phyloP scores from a whole-genome alignment of 768 basidiomycete species.

The Tephrocybe sp. region DNA sequence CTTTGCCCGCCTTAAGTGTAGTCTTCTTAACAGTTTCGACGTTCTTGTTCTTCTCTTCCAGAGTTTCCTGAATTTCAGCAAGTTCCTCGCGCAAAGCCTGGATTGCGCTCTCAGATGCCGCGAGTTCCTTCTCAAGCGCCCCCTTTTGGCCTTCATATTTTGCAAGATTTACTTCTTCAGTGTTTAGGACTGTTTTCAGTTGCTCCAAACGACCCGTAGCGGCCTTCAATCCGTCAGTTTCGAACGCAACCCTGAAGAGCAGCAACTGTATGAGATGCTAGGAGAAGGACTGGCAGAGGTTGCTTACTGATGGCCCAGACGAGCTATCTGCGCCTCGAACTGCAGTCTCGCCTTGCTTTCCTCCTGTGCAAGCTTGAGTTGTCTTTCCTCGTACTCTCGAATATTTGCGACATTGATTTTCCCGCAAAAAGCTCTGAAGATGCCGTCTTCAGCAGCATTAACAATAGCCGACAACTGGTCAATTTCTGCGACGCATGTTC shows the following conservation, averaged over 20 bases:
- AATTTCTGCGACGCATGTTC: constrained; percentile 52
- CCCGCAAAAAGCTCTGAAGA: constrained; percentile 78
- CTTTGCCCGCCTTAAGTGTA: constrained; percentile 67
- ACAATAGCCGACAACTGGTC: constrained; percentile 55
- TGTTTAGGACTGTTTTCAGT: constrained; percentile 49
- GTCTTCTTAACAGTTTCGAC: constrained; percentile 79
- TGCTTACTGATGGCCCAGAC: constrained; percentile 80
- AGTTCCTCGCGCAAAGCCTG: constrained; percentile 61
- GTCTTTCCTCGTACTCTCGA: constrained; percentile 91
- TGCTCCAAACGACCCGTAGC: constrained; percentile 62
- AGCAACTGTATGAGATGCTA: background rate
- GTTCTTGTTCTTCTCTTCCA: constrained; percentile 71
- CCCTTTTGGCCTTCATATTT: constrained; percentile 56
- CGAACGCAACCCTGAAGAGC: constrained; percentile 68
- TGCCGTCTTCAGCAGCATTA: constrained; percentile 74
- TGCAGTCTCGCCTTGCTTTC: constrained; percentile 82
- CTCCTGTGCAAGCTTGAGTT: constrained; percentile 84
- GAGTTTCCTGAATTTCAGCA: constrained; percentile 52
- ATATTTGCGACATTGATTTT: constrained; percentile 80
- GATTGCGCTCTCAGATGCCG: constrained; percentile 54
- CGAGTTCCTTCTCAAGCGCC: constrained; percentile 59
- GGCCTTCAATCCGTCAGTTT: constrained; percentile 68
- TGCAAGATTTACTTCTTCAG: constrained; percentile 53
- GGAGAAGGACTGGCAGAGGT: constrained; percentile 9
- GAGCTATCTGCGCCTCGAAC: constrained; percentile 83